Percentiles rank a stretch among this genome's conserved stretches.
Conservation (phyloP, 2,329 filamentous ascomycete genomes). For the Didymella segeticola region DNA sequence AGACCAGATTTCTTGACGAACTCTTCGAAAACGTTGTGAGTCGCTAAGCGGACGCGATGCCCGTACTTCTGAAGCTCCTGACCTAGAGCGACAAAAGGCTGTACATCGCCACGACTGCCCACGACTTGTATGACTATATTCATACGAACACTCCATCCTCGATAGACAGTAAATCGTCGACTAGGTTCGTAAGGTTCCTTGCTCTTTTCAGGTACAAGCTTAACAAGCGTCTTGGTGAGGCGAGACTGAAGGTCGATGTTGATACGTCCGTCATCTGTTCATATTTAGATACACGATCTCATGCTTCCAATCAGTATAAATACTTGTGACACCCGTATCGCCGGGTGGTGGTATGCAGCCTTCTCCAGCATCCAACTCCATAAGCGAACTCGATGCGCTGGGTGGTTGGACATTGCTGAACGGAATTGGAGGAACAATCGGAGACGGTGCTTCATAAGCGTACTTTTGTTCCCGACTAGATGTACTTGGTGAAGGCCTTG, state of each 20-base stretch:
- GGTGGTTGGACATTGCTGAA: not conserved
- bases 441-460: not conserved
- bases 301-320: not conserved
- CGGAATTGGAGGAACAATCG: not conserved
- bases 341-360: constrained; percentile 17
- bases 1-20: constrained; percentile 25
- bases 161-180: constrained; percentile 9
- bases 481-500: not conserved
- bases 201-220: constrained; percentile 24
- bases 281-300: not conserved
- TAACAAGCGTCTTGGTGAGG: constrained; percentile 27
- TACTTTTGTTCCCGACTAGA: not conserved
- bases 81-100: constrained; percentile 66
- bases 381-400: not conserved
- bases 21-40: constrained; percentile 24
- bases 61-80: constrained; percentile 51
- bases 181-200: constrained; percentile 10
- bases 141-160: constrained; percentile 29
- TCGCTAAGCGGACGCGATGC: constrained; percentile 36
- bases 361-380: constrained; percentile 1
- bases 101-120: constrained; percentile 61
- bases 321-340: constrained; percentile 22
- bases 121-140: constrained; percentile 65
- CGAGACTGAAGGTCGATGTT: constrained; percentile 34
- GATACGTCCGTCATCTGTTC: constrained; percentile 33